Conservation (phyloP, 257 asterid genomes). For the Datura wrightii region DNA sequence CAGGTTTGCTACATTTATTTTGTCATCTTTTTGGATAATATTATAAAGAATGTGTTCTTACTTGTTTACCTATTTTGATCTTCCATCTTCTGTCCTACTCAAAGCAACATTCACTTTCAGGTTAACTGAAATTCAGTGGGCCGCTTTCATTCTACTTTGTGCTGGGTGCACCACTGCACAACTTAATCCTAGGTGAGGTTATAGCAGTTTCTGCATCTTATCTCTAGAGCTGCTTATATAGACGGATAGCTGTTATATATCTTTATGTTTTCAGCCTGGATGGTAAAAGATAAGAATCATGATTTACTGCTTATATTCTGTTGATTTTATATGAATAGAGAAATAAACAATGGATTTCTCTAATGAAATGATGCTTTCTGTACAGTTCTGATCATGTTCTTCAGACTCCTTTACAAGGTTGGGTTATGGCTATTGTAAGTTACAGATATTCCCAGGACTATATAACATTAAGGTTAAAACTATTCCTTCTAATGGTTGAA, state of each 20-base stretch:
- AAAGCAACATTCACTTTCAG: conserved; percentile 45
- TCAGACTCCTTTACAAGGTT: conserved; percentile 92
- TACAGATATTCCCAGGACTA: conserved; percentile 42
- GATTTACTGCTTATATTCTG: neutral
- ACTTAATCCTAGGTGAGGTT: conserved; percentile 84
- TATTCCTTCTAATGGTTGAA: conserved; percentile 5
- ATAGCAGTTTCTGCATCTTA: conserved; percentile 31
- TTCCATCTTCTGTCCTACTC: neutral
- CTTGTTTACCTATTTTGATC: neutral
- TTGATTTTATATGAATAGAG: neutral
- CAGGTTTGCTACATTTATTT: neutral
- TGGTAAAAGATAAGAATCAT: neutral
- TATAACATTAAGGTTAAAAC: neutral
- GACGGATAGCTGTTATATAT: conserved; percentile 12
- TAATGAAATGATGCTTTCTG: conserved; percentile 40
- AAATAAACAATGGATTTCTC: conserved; percentile 5
- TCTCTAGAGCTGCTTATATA: conserved; percentile 11
- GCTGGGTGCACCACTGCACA: conserved; percentile 99
- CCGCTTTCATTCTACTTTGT: conserved; percentile 89
- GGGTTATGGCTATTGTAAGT: conserved; percentile 99
- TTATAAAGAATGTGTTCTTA: conserved; percentile 10
- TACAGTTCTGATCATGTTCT: conserved; percentile 91
- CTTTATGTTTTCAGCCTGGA: conserved; percentile 28
- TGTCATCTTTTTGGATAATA: conserved; percentile 15
- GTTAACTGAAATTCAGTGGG: conserved; percentile 97